phyloP scores from a whole-genome alignment of 1,139 yeast species.

The Scheffersomyces lignicola region DNA sequence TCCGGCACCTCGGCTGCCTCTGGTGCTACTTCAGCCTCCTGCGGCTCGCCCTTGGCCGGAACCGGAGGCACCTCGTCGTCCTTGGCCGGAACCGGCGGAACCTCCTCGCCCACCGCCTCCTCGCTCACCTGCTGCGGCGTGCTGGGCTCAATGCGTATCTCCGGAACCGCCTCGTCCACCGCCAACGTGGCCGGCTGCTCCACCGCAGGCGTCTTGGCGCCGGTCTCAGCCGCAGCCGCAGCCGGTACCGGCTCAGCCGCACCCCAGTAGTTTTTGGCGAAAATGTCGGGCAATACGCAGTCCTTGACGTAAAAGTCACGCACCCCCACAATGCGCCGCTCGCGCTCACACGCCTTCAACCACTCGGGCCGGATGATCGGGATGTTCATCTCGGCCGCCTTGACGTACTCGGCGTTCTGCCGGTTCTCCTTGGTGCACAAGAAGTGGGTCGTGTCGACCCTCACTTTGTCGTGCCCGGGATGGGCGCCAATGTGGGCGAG shows the following conservation, averaged over 20 bases:
- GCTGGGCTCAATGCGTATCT: slow-evolving; percentile 3
- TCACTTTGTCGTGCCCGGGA: slow-evolving; percentile 70
- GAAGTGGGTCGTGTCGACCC: slow-evolving; percentile 92
- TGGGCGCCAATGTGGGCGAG: slow-evolving; percentile 76
- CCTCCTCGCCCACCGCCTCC: not conserved
- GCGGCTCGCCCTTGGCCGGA: slow-evolving; percentile 7
- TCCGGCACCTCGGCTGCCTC: slow-evolving; percentile 12
- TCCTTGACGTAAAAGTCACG: slow-evolving; percentile 72
- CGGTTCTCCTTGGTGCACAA: slow-evolving; percentile 69
- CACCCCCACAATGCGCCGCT: slow-evolving; percentile 89
- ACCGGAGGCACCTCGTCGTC: not conserved
- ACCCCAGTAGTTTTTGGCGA: slow-evolving; percentile 45
- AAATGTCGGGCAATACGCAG: slow-evolving; percentile 48
- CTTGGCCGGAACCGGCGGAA: slow-evolving; percentile 6
- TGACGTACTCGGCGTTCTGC: slow-evolving; percentile 62
- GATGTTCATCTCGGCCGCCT: slow-evolving; percentile 83
- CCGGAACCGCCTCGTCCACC: not conserved
- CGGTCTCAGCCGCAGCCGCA: slow-evolving; percentile 3
- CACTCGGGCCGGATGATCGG: slow-evolving; percentile 97
- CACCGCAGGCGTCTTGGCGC: slow-evolving; percentile 4
- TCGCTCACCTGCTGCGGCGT: slow-evolving; percentile 3
- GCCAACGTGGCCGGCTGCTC: not conserved
- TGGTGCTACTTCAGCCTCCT: slow-evolving; percentile 5
- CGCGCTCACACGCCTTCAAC: slow-evolving; percentile 91
- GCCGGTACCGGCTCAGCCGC: slow-evolving; percentile 3